These are phyloP conservation scores for Marchantia polymorpha DNA, from an alignment of 225 moss, liverwort and hornwort species.

Conservation along the genomic window DNA sequence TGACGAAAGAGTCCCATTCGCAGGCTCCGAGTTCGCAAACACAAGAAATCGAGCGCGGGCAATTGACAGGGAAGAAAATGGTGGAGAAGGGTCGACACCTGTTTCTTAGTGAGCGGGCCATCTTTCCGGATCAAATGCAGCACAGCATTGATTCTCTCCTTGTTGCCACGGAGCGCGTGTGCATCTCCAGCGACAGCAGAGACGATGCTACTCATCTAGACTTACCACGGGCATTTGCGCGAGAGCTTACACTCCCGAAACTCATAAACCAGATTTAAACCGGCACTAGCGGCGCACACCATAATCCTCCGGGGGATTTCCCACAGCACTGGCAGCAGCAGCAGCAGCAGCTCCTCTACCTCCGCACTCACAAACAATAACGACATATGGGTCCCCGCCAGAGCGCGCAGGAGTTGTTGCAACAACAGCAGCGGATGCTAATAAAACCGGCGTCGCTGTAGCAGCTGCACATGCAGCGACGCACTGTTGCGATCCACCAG, in stretches of 20 bases:
- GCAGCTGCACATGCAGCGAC: conserved; percentile 10
- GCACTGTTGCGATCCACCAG: conserved; percentile 20
- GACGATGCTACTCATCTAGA: conserved; percentile 52
- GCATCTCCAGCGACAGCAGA: conserved; percentile 41
- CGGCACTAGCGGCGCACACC: background rate
- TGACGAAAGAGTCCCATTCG: background rate
- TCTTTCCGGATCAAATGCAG: conserved; percentile 36
- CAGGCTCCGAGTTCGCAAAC: background rate
- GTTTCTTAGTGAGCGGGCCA: conserved; percentile 31
- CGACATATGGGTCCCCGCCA: background rate
- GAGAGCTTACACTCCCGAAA: conserved; percentile 11
- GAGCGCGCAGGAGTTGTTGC: background rate
- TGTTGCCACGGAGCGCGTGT: conserved; percentile 35
- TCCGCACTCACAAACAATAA: background rate
- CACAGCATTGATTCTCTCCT: conserved; percentile 40
- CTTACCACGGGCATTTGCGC: conserved; percentile 18
- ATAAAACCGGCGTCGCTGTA: background rate
- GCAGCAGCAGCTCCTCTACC: background rate
- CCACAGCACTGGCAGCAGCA: background rate
- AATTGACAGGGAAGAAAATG: background rate
- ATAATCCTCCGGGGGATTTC: background rate
- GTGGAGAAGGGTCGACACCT: conserved; percentile 15
- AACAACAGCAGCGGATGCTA: background rate
- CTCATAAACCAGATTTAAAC: conserved; percentile 24
- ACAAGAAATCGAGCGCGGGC: background rate